Conservation (phyloP, 805 yeast genomes). For the Starmera quercuum region DNA sequence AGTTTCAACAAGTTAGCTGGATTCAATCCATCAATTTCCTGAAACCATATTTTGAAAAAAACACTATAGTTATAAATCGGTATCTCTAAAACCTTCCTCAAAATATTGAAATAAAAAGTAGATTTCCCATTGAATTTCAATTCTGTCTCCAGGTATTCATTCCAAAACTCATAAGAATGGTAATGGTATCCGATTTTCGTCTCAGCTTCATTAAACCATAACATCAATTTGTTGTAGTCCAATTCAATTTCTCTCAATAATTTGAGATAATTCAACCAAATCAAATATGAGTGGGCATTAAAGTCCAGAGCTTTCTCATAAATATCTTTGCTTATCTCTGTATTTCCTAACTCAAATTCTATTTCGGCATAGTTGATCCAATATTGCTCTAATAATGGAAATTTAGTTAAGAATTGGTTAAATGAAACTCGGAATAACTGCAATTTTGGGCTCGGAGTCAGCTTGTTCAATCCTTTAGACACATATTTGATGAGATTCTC, state of each 20-base stretch:
- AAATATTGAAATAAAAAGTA: slow-evolving; percentile 21
- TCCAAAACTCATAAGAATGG: slow-evolving; percentile 43
- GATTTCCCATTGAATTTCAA: slow-evolving; percentile 27
- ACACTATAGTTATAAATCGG: slow-evolving; percentile 48
- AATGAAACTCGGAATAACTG: slow-evolving; percentile 31
- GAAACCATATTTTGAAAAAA: slow-evolving; percentile 32
- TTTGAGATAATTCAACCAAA: slow-evolving; percentile 44
- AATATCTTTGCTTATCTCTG: slow-evolving; percentile 27
- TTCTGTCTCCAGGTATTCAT: slow-evolving; percentile 36
- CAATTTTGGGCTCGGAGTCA: slow-evolving; percentile 23
- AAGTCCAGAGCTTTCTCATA: slow-evolving; percentile 31
- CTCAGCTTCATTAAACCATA: slow-evolving; percentile 40
- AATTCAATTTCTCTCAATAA: slow-evolving; percentile 24
- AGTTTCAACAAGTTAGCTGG: slow-evolving; percentile 6
- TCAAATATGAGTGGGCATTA: slow-evolving; percentile 35
- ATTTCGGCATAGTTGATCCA: slow-evolving; percentile 50
- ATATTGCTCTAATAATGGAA: slow-evolving; percentile 43
- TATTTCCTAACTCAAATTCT: slow-evolving; percentile 37
- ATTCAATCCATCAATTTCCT: slow-evolving; percentile 22
- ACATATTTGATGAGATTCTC: slow-evolving; percentile 25
- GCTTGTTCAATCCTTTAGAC: slow-evolving; percentile 28
- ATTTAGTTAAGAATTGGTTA: slow-evolving; percentile 35
- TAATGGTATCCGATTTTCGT: slow-evolving; percentile 43
- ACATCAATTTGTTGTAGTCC: slow-evolving; percentile 24
- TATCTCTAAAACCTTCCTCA: slow-evolving; percentile 43